These are phyloP conservation scores for Pseudopithomyces maydicus DNA, from an alignment of 2,329 filamentous ascomycete genomes.

Conservation along the genomic window DNA sequence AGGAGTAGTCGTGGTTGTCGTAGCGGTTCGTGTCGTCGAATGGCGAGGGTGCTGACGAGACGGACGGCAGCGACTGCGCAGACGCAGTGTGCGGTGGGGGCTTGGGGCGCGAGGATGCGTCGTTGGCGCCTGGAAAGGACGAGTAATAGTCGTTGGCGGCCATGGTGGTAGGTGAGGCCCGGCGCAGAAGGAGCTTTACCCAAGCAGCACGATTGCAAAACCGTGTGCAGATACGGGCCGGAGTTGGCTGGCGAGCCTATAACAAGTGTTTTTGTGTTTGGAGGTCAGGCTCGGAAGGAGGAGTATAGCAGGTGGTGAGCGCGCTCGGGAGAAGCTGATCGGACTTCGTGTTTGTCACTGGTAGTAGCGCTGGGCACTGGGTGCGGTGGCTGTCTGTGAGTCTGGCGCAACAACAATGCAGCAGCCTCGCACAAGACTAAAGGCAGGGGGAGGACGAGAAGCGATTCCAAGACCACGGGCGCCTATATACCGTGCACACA, in stretches of 20 bases:
- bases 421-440: neutral
- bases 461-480: neutral
- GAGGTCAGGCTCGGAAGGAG: neutral
- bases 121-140: slow-evolving; percentile 23
- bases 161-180: slow-evolving; percentile 36
- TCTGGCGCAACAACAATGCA: neutral
- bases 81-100: slow-evolving; percentile 18
- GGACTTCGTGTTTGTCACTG: slow-evolving; percentile 3
- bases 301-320: neutral
- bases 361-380: neutral
- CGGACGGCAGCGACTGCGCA: slow-evolving; percentile 33
- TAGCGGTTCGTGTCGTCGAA: slow-evolving; percentile 52
- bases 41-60: slow-evolving; percentile 40
- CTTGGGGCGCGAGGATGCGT: slow-evolving; percentile 35
- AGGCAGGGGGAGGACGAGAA: neutral
- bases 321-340: neutral
- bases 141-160: slow-evolving; percentile 66
- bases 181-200: neutral
- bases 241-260: slow-evolving; percentile 4
- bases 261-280: neutral
- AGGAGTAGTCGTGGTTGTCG: slow-evolving; percentile 58
- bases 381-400: neutral
- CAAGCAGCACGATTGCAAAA: neutral
- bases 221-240: neutral
- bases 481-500: slow-evolving; percentile 2